These are phyloP conservation scores for Haberlea rhodopensis DNA, from an alignment of 257 asterid species.

Conservation along the genomic window DNA sequence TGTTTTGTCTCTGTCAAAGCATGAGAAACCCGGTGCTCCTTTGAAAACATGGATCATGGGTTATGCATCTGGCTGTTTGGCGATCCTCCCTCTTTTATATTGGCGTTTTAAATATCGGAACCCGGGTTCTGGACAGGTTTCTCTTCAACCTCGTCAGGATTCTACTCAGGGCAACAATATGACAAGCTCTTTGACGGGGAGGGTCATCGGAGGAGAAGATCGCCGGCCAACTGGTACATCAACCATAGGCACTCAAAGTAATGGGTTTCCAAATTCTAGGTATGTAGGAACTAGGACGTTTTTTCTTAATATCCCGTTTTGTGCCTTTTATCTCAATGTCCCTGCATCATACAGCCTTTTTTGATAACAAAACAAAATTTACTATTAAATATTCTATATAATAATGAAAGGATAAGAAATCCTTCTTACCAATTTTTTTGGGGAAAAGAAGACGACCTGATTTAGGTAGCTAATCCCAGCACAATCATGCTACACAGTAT, in stretches of 20 bases:
- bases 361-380: no score
- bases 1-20: conserved; percentile 65
- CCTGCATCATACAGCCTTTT: no score
- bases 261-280: conserved; percentile 57
- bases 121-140: conserved; percentile 65
- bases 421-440: no score
- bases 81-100: conserved; percentile 76
- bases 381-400: no score
- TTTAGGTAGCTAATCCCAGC: no score
- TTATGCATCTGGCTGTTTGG: conserved; percentile 93
- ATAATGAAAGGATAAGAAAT: no score
- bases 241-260: conserved; percentile 48
- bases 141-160: conserved; percentile 50
- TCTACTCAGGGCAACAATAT: conserved; percentile 49
- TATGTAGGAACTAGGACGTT: conserved; percentile 34
- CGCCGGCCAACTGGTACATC: conserved; percentile 42
- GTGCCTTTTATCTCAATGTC: conserved; percentile 5
- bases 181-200: conserved; percentile 45
- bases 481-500: no score
- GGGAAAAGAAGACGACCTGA: no score
- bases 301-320: conserved; percentile 8
- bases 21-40: conserved; percentile 84
- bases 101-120: conserved; percentile 80
- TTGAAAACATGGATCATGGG: conserved; percentile 74
- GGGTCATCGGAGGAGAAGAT: conserved; percentile 53